These are phyloP conservation scores for Liquidambar formosana DNA, from an alignment of 164 flowering plant genomes.

Conservation along the genomic window DNA sequence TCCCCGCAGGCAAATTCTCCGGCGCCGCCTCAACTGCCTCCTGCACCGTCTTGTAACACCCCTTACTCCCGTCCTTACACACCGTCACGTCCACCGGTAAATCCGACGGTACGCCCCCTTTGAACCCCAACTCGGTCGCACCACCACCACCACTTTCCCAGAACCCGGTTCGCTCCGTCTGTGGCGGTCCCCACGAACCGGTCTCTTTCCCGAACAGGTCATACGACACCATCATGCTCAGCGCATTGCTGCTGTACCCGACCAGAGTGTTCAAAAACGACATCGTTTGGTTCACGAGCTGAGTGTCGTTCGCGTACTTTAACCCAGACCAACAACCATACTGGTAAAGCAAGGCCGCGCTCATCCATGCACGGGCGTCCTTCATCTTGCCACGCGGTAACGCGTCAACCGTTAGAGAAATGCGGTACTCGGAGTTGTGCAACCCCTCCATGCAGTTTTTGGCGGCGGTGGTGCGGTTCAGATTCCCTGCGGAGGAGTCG, in stretches of 20 bases:
- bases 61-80: conserved; percentile 49
- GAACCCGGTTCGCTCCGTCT: conserved; percentile 86
- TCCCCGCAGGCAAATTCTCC: too few relatives aligned
- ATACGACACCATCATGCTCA: conserved; percentile 65
- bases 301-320: conserved; percentile 64
- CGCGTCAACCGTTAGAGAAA: conserved; percentile 21
- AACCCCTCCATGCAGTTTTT: conserved; percentile 55
- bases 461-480: conserved; percentile 62
- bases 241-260: conserved; percentile 51
- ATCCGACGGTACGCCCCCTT: conserved; percentile 41
- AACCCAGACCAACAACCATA: conserved; percentile 73
- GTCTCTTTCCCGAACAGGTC: conserved; percentile 51
- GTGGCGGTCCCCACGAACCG: conserved; percentile 59
- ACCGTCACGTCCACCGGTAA: conserved; percentile 61
- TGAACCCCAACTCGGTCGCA: conserved; percentile 16
- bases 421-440: conserved; percentile 39
- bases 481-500: conserved; percentile 38
- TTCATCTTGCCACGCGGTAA: conserved; percentile 41
- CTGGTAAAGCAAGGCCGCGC: conserved; percentile 65
- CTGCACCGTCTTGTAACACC: conserved; percentile 62
- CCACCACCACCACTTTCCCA: conserved; percentile 50
- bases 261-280: conserved; percentile 43
- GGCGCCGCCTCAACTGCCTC: conserved; percentile 80
- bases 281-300: conserved; percentile 53
- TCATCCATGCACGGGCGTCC: conserved; percentile 77